Percentiles rank a stretch among this genome's conserved stretches.
Evolutionary conservation across 371 early-diverging fungal species (phyloP).

Genomic region (Mucor mucedo): DNA sequence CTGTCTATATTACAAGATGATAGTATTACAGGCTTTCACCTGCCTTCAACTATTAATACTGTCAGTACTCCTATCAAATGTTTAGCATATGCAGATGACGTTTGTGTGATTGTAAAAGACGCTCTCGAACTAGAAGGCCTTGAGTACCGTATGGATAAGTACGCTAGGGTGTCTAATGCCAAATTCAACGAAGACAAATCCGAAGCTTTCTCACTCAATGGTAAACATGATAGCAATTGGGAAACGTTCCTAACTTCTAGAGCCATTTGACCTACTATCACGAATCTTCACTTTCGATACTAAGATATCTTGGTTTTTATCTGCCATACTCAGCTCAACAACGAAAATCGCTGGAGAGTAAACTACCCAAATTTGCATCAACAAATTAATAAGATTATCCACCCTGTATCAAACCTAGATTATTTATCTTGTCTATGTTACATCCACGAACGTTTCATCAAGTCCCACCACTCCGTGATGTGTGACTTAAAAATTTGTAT

Average conservation of each 20-base stretch:
- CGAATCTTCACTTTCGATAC: neutral
- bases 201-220: constrained; percentile 13
- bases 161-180: constrained; percentile 14
- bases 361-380: neutral
- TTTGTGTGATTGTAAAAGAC: constrained; percentile 7
- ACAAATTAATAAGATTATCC: neutral
- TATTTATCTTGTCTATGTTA: no score
- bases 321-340: neutral
- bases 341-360: neutral
- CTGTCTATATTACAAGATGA: neutral
- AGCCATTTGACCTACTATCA: neutral
- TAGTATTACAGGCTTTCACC: neutral
- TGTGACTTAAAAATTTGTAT: no score
- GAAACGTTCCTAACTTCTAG: neutral
- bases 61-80: neutral
- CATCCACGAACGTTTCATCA: no score
- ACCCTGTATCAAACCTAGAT: neutral
- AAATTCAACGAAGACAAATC: constrained; percentile 23
- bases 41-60: neutral
- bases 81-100: constrained; percentile 21
- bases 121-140: neutral
- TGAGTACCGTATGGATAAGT: constrained; percentile 1
- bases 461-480: no score
- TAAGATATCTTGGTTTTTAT: constrained; percentile 12
- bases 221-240: neutral